A percentile compares a stretch with the other conserved stretches of the same genome.
Conservation (phyloP, 306 rosid species). For the Citrullus mucosospermus region DNA sequence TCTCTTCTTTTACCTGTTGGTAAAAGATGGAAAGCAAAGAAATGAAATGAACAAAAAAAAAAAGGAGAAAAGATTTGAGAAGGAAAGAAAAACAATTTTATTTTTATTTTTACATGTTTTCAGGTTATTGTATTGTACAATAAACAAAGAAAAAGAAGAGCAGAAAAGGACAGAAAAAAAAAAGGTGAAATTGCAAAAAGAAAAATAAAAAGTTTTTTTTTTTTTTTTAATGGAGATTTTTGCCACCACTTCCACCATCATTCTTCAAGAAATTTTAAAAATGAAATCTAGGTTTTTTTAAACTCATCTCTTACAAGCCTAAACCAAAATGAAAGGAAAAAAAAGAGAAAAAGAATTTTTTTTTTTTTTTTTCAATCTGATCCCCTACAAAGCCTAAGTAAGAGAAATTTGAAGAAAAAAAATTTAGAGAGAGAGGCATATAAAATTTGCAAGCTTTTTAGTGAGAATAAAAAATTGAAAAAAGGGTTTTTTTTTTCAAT, state of each 20-base stretch:
- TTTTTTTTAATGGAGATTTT: background rate
- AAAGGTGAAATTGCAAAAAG: background rate
- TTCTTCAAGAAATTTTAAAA: background rate
- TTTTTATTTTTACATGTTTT: background rate
- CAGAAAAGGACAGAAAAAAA: background rate
- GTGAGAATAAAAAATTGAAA: background rate
- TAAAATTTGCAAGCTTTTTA: background rate
- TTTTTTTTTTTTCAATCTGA: too few species aligned
- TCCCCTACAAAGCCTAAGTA: background rate
- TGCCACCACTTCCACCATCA: background rate
- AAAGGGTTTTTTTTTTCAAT: too few species aligned
- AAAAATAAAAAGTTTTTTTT: background rate
- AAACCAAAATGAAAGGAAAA: too few species aligned
- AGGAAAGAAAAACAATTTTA: background rate
- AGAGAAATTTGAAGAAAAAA: background rate
- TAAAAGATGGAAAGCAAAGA: background rate
- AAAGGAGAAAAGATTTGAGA: background rate
- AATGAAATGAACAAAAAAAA: background rate
- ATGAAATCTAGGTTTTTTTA: background rate
- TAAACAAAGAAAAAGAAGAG: conserved; percentile 1
- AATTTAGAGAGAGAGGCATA: background rate
- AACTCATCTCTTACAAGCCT: background rate
- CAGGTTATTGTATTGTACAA: background rate
- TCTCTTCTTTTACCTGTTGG: background rate
- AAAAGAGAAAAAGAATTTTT: too few species aligned